Conservation (phyloP, 1,139 yeast genomes). For the Hanseniaspora sp. region DNA sequence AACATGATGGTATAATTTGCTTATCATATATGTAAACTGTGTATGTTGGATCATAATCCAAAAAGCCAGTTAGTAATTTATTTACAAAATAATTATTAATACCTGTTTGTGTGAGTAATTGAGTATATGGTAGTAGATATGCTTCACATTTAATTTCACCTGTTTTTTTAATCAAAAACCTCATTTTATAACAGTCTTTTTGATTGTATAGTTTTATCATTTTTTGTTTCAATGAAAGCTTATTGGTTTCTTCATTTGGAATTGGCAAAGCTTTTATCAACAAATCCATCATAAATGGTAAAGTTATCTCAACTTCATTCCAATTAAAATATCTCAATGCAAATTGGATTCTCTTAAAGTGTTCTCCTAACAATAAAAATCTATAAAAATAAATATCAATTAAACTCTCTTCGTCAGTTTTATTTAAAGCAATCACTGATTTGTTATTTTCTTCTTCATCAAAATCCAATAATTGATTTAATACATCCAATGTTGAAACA, state of each 20-base stretch:
- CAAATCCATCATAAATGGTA: constrained; percentile 35
- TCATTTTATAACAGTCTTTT: constrained; percentile 42
- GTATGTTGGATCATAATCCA: constrained; percentile 34
- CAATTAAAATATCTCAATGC: constrained; percentile 47
- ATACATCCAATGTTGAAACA: neutral
- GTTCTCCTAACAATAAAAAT: constrained; percentile 56
- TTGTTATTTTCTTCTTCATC: constrained; percentile 23
- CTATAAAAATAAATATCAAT: constrained; percentile 28
- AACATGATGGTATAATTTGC: constrained; percentile 51
- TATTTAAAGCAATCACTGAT: constrained; percentile 27
- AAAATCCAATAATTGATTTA: neutral
- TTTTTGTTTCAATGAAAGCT: constrained; percentile 22
- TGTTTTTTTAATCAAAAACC: constrained; percentile 40
- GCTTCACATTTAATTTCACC: constrained; percentile 49
- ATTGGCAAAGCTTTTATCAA: constrained; percentile 35
- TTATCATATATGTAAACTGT: constrained; percentile 51
- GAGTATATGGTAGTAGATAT: constrained; percentile 30
- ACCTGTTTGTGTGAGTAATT: constrained; percentile 25
- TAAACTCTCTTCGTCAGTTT: constrained; percentile 18
- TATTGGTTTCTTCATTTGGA: constrained; percentile 20
- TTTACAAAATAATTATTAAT: constrained; percentile 20
- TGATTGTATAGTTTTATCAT: constrained; percentile 22
- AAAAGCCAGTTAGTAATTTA: constrained; percentile 24
- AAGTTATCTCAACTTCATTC: constrained; percentile 34
- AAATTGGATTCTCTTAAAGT: constrained; percentile 46